Conservation (phyloP, 2,329 filamentous ascomycete species). For the Fusarium citri region DNA sequence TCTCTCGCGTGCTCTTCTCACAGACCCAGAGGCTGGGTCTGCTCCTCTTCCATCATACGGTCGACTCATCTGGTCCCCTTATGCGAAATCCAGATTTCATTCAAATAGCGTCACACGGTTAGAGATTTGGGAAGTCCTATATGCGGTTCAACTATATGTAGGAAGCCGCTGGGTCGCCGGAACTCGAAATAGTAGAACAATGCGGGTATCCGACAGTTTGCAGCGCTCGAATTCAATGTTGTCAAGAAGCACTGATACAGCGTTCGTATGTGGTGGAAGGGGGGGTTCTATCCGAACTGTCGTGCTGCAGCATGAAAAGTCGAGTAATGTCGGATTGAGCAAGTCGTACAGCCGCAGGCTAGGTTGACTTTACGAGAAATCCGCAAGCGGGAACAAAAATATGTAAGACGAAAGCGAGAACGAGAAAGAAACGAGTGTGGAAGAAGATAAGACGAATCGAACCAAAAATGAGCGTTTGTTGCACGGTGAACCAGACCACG, state of each 20-base stretch:
- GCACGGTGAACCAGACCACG: constrained; percentile 44
- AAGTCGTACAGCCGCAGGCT: constrained; percentile 40
- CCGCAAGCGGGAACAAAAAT: constrained; percentile 7
- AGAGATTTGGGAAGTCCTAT: constrained; percentile 24
- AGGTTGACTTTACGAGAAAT: constrained; percentile 33
- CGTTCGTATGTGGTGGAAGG: constrained; percentile 40
- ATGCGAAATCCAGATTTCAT: constrained; percentile 38
- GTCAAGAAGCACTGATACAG: constrained; percentile 26
- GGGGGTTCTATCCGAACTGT: constrained; percentile 39
- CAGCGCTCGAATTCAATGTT: constrained; percentile 18
- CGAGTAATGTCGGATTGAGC: constrained; percentile 29
- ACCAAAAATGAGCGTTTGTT: constrained; percentile 37
- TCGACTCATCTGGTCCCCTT: constrained; percentile 64
- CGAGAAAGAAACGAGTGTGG: constrained; percentile 34
- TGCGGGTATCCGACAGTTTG: constrained; percentile 34
- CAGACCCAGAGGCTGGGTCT: constrained; percentile 63
- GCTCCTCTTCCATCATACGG: constrained; percentile 65
- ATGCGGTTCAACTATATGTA: constrained; percentile 43
- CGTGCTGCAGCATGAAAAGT: constrained; percentile 44
- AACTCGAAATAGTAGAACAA: constrained; percentile 22
- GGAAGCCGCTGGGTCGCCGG: constrained; percentile 32
- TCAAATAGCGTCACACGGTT: constrained; percentile 33
- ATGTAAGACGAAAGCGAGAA: constrained; percentile 16
- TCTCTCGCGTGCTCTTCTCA: constrained; percentile 66
- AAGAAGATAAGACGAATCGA: constrained; percentile 34